Conservation (phyloP, 108 stramenopile species). For the Nitzschia sp. region DNA sequence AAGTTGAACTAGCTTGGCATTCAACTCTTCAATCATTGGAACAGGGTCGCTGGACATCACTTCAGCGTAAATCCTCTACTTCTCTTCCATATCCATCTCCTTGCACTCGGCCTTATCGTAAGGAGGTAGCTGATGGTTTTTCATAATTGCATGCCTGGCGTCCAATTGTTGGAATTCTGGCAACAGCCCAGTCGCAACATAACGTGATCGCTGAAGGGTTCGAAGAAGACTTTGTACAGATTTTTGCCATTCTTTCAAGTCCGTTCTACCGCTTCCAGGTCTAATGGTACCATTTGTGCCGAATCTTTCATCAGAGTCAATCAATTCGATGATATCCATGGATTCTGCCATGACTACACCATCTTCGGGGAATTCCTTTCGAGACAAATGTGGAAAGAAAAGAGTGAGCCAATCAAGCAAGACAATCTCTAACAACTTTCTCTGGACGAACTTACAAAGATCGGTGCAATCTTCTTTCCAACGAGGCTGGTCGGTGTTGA, state of each 20-base stretch:
- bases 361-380: constrained; percentile 65
- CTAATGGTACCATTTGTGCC: constrained; percentile 70
- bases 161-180: constrained; percentile 93
- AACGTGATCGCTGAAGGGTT: constrained; percentile 91
- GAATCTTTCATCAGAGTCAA: constrained; percentile 90
- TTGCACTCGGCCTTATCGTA: constrained; percentile 92
- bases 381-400: constrained; percentile 10
- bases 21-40: constrained; percentile 80
- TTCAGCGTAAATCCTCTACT: constrained; percentile 79
- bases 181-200: constrained; percentile 88
- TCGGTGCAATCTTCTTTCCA: constrained; percentile 97
- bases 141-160: constrained; percentile 86
- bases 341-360: constrained; percentile 91
- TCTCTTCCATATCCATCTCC: constrained; percentile 75
- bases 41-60: constrained; percentile 83
- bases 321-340: constrained; percentile 88
- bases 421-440: not conserved
- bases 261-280: constrained; percentile 82
- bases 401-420: constrained; percentile 7
- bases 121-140: constrained; percentile 88
- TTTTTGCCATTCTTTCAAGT: constrained; percentile 93
- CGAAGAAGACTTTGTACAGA: constrained; percentile 78
- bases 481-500: constrained; percentile 88
- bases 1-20: constrained; percentile 79
- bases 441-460: constrained; percentile 72